Evolutionary conservation across 495 filamentous ascomycete species (phyloP).

Genomic region (Diplogelasinospora grovesii): DNA sequence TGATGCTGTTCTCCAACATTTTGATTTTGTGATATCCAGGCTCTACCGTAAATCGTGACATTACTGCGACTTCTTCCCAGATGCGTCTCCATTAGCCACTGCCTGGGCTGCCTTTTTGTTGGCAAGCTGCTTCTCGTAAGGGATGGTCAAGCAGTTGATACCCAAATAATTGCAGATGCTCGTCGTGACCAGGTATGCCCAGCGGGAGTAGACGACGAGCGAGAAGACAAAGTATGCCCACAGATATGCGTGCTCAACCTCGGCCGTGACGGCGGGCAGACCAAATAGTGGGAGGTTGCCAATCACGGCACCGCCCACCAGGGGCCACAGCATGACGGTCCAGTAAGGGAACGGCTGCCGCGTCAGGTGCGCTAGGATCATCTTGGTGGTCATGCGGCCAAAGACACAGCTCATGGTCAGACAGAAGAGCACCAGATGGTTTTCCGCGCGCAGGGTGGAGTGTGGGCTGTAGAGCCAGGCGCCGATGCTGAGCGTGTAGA

Average conservation of each 20-base stretch:
- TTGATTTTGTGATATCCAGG: too few species aligned
- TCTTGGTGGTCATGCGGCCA: slow-evolving; percentile 99
- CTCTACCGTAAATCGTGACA: too few species aligned
- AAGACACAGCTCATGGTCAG: slow-evolving; percentile 92
- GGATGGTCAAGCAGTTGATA: slow-evolving; percentile 92
- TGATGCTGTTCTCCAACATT: not conserved
- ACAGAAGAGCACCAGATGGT: slow-evolving; percentile 88
- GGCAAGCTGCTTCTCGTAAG: slow-evolving; percentile 48
- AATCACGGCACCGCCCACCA: slow-evolving; percentile 76
- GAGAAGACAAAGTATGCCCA: slow-evolving; percentile 76
- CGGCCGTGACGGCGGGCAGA: slow-evolving; percentile 50
- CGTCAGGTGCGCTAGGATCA: slow-evolving; percentile 92
- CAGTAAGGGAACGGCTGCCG: slow-evolving; percentile 93
- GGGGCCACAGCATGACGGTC: slow-evolving; percentile 81
- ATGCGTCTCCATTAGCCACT: slow-evolving; percentile 16
- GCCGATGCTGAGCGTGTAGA: slow-evolving; percentile 65
- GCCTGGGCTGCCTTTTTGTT: slow-evolving; percentile 24
- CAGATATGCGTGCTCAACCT: slow-evolving; percentile 73
- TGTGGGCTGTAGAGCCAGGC: slow-evolving; percentile 87
- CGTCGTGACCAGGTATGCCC: slow-evolving; percentile 85
- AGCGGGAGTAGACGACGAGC: slow-evolving; percentile 75
- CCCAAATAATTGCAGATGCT: slow-evolving; percentile 87
- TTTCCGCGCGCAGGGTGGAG: slow-evolving; percentile 68
- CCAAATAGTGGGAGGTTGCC: slow-evolving; percentile 78
- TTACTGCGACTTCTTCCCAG: slow-evolving; percentile 8